A percentile compares a stretch with the other conserved stretches of the same genome.
Conservation (phyloP, 2,329 filamentous ascomycete species). For the Elsinoe ampelina region DNA sequence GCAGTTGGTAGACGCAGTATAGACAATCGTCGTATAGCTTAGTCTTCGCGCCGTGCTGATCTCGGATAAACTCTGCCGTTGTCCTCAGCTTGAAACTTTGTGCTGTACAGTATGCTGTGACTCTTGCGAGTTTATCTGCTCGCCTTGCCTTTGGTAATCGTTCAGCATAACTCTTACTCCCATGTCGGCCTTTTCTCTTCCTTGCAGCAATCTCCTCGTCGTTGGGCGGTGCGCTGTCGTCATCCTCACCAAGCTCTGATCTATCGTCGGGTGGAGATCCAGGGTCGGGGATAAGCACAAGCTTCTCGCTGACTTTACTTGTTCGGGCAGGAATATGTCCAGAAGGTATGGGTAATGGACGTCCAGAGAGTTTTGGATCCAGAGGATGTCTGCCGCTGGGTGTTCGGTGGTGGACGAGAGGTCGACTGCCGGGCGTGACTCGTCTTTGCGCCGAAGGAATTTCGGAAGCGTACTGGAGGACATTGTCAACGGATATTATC, state of each 20-base stretch:
- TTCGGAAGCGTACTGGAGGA: constrained; percentile 86
- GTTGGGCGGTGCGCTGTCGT: constrained; percentile 50
- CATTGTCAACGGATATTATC: constrained; percentile 82
- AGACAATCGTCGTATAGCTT: constrained; percentile 98
- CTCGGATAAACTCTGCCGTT: constrained; percentile 80
- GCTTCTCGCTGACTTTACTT: constrained; percentile 90
- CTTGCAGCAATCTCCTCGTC: constrained; percentile 60
- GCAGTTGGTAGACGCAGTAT: constrained; percentile 90
- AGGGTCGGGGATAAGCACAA: constrained; percentile 82
- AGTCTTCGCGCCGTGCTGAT: constrained; percentile 79
- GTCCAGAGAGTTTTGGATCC: constrained; percentile 47
- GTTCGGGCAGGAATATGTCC: constrained; percentile 67
- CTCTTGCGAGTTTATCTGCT: constrained; percentile 61
- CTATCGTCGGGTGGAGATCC: constrained; percentile 39
- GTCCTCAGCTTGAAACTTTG: constrained; percentile 84
- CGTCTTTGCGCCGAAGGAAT: constrained; percentile 91
- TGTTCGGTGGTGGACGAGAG: constrained; percentile 39
- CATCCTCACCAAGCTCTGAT: constrained; percentile 52
- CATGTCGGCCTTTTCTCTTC: constrained; percentile 49
- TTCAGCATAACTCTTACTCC: constrained; percentile 86
- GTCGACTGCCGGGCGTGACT: constrained; percentile 50
- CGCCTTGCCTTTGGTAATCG: constrained; percentile 79
- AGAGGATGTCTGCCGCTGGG: constrained; percentile 43
- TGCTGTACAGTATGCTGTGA: constrained; percentile 94
- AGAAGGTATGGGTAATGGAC: constrained; percentile 40